Evolutionary conservation across 2,329 filamentous ascomycete genomes (phyloP).

Genomic region (Pezicula radicicola): DNA sequence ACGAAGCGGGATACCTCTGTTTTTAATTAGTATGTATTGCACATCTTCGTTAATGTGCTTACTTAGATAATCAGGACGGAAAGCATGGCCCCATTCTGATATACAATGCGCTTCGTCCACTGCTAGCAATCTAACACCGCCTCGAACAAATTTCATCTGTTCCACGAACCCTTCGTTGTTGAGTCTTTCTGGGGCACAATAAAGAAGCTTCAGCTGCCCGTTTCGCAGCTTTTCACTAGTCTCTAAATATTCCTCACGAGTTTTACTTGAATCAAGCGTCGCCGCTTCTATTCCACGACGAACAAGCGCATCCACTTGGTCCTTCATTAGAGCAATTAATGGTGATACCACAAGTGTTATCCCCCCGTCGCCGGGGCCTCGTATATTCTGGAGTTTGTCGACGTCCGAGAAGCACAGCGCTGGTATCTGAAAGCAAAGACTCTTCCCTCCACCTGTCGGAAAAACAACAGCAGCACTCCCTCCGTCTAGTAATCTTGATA

Average conservation of each 20-base stretch:
- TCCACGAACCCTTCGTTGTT: conserved; percentile 60
- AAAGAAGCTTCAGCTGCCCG: conserved; percentile 50
- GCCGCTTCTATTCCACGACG: conserved; percentile 48
- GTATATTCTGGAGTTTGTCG: conserved; percentile 27
- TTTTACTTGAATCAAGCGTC: conserved; percentile 54
- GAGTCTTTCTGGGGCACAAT: conserved; percentile 56
- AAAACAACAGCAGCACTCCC: conserved; percentile 40
- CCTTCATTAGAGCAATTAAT: conserved; percentile 57
- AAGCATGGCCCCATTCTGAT: conserved; percentile 51
- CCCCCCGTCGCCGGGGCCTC: conserved; percentile 28
- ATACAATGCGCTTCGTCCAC: conserved; percentile 59
- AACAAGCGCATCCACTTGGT: conserved; percentile 54
- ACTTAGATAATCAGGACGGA: conserved; percentile 49
- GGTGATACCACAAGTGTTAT: conserved; percentile 56
- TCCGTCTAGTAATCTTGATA: conserved; percentile 38
- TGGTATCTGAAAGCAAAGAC: conserved; percentile 40
- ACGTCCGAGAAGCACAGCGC: conserved; percentile 39
- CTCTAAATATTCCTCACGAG: conserved; percentile 32
- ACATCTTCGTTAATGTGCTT: neutral
- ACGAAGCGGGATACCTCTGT: conserved; percentile 49
- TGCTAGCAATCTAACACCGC: conserved; percentile 53
- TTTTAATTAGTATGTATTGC: neutral
- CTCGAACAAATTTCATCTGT: conserved; percentile 49
- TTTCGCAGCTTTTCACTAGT: conserved; percentile 42
- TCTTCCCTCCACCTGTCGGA: conserved; percentile 39